Conservation (phyloP, 192 early-diverging fungal genomes). For the Lunasporangiospora selenospora region DNA sequence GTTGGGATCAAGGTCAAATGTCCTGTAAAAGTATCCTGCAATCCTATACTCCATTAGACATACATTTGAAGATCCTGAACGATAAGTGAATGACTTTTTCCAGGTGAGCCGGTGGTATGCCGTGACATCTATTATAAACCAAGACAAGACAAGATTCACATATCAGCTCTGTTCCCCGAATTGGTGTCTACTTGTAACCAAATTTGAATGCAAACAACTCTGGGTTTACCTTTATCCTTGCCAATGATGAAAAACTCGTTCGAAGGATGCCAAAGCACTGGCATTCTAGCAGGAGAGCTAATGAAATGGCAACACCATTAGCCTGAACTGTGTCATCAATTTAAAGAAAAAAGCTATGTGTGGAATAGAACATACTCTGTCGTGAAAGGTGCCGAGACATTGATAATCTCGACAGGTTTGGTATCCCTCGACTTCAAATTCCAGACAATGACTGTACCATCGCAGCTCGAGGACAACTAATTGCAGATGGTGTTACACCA, state of each 20-base stretch:
- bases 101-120: constrained; percentile 34
- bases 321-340: no score
- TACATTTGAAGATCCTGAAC: constrained; percentile 16
- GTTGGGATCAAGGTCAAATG: neutral
- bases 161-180: no score
- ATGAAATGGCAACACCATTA: neutral
- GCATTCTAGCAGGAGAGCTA: constrained; percentile 18
- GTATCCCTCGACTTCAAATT: constrained; percentile 15
- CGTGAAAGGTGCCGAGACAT: constrained; percentile 1
- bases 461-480: constrained; percentile 44
- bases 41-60: no score
- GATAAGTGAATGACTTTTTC: constrained; percentile 40
- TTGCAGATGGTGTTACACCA: neutral
- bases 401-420: constrained; percentile 21
- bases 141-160: no score
- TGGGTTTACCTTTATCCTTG: constrained; percentile 37
- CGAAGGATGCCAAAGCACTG: constrained; percentile 34
- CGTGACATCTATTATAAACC: constrained; percentile 13
- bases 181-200: no score
- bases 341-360: no score
- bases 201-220: no score
- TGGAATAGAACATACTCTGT: constrained; percentile 13
- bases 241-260: constrained; percentile 39
- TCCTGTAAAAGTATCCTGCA: no score
- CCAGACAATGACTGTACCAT: constrained; percentile 39